These are phyloP conservation scores for Citrus sinensis DNA, from an alignment of 345 rosid genomes.

Conservation along the genomic window DNA sequence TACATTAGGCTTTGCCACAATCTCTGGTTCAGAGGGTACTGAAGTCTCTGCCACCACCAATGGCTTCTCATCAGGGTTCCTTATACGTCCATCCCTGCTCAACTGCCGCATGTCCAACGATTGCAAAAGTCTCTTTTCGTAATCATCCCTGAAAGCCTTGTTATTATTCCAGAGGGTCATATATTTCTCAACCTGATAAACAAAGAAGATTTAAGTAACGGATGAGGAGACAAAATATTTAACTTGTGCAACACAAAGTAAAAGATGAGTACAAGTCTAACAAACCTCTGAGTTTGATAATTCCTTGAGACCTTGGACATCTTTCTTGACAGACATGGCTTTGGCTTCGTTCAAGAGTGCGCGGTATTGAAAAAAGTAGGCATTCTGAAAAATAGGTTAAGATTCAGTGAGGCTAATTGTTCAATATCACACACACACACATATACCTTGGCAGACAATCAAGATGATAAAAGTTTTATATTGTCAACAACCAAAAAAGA, in stretches of 20 bases:
- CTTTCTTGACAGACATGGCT: conserved; percentile 57
- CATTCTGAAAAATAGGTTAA: conserved; percentile 44
- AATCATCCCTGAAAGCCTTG: conserved; percentile 82
- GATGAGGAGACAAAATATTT: conserved; percentile 12
- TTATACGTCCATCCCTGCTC: conserved; percentile 69
- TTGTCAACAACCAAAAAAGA: background rate
- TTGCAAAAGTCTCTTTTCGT: conserved; percentile 58
- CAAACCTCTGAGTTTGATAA: conserved; percentile 51
- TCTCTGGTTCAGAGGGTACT: conserved; percentile 31
- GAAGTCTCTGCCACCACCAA: conserved; percentile 38
- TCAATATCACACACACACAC: background rate
- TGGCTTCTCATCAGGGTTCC: conserved; percentile 63
- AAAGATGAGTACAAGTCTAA: conserved; percentile 5
- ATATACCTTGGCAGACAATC: background rate
- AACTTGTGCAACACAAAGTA: background rate
- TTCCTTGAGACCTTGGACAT: conserved; percentile 53
- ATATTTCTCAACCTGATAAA: conserved; percentile 66
- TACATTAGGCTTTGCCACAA: conserved; percentile 40
- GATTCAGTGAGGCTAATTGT: background rate
- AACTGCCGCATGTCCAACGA: conserved; percentile 61
- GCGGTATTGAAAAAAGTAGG: conserved; percentile 42
- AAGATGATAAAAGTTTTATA: background rate
- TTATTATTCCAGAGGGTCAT: conserved; percentile 64
- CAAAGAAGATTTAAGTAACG: conserved; percentile 10
- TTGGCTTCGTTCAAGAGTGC: conserved; percentile 48